These are phyloP conservation scores for Triglochin maritima DNA, from an alignment of 106 monocot genomes.

Conservation along the genomic window DNA sequence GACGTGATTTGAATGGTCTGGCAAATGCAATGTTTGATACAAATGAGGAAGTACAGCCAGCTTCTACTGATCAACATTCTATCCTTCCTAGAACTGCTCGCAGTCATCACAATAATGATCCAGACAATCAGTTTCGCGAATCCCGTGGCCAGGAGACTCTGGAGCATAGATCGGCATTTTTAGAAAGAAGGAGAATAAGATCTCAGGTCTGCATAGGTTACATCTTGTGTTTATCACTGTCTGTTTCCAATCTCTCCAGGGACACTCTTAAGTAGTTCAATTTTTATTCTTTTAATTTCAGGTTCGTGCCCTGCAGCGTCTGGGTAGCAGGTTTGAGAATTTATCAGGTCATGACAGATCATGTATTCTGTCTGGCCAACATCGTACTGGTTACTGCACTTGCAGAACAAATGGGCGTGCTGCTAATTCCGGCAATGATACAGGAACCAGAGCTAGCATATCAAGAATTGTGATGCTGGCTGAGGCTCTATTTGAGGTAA, in stretches of 20 bases:
- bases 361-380: slow-evolving; percentile 64
- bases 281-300: slow-evolving; percentile 17
- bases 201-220: slow-evolving; percentile 50
- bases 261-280: too few relatives aligned
- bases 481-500: slow-evolving; percentile 96
- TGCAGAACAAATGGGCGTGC: slow-evolving; percentile 40
- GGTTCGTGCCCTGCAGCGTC: slow-evolving; percentile 84
- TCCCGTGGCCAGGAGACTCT: slow-evolving; percentile 33
- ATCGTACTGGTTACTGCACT: slow-evolving; percentile 58
- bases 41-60: slow-evolving; percentile 11
- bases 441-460: slow-evolving; percentile 55
- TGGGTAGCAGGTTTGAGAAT: slow-evolving; percentile 82
- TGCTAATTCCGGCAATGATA: slow-evolving; percentile 44
- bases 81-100: slow-evolving; percentile 4
- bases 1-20: slow-evolving; percentile 19
- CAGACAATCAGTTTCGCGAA: slow-evolving; percentile 26
- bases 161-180: slow-evolving; percentile 64
- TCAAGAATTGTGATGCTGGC: slow-evolving; percentile 98
- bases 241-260: too few relatives aligned
- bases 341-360: slow-evolving; percentile 77
- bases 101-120: slow-evolving; percentile 10
- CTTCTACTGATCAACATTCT: slow-evolving; percentile 1
- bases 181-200: slow-evolving; percentile 93
- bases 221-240: too few relatives aligned
- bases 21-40: slow-evolving; percentile 6